Evolutionary conservation across 352 stramenopile genomes (phyloP), one percentile per base, ranked within the genome.

Genomic region (Pythium sp.): DNA sequence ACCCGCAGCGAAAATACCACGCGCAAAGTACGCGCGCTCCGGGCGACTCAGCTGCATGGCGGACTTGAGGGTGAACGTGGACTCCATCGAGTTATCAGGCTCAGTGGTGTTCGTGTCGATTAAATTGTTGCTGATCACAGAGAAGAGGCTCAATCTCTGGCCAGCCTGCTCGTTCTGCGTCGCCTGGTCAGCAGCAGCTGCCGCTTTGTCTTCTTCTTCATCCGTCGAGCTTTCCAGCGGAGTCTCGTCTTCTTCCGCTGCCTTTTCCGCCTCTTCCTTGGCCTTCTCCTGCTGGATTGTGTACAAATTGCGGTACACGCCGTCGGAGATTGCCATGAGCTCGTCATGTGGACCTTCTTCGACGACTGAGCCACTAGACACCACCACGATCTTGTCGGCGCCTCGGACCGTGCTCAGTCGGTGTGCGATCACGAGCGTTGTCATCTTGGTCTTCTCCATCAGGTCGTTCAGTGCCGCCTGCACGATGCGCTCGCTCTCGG

Each of bases 361-460:
- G 3, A 83, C 76, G 9, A 86, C 64, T n/a, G 60, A 62, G 4
- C 81, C 81, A 28, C 63, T 70, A 11, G 76, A 65, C 1, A 89
- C 59, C 34, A 87, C 81, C 1, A 84, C 70, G 38, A 89, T 84
- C 55, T 86, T 88, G 69, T 92, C 79, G 0, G 77, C 77, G 20
- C 71, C 69, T 9, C 79, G 79, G 49, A 92, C 74, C 46, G 79
- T 78, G 34, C 64, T 92, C 22, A 98, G 76, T 14, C 97, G 84
- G 74, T 98, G 95, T 0, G 97, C 97, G 67, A 98, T 97, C 57
- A 98, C 90, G 24, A 98, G 24, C 26, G 53, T 58, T 15, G 15
- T 58, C 53, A 38, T 58, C 53, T 38, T 58, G 26, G 24, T 36
- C 53, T 22, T 58, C 24, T 20, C 24, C 53, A 30, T 58, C 26